These are phyloP conservation scores for Agastache rugosa DNA, from an alignment of 257 asterid species.

Conservation along the genomic window DNA sequence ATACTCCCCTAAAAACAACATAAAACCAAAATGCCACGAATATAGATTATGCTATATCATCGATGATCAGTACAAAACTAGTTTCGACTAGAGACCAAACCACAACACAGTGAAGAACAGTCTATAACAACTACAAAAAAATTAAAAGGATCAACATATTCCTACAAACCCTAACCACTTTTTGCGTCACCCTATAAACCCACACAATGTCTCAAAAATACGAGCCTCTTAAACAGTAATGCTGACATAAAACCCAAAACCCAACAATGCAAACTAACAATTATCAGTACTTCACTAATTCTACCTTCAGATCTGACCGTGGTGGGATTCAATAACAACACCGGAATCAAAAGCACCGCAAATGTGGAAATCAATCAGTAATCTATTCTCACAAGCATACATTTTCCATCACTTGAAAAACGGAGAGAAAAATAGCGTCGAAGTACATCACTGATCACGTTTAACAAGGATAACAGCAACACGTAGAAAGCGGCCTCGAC, in stretches of 20 bases:
- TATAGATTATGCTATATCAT: neutral
- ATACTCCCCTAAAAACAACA: constrained; percentile 12
- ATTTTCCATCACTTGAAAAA: constrained; percentile 30
- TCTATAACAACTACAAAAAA: neutral
- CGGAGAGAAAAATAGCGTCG: constrained; percentile 17
- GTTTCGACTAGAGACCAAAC: constrained; percentile 27
- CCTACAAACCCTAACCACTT: constrained; percentile 43
- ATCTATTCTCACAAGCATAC: constrained; percentile 24
- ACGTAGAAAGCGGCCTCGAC: constrained; percentile 21
- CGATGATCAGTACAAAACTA: constrained; percentile 7
- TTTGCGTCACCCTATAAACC: constrained; percentile 30
- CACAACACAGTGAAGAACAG: constrained; percentile 18
- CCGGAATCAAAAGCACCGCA: constrained; percentile 30
- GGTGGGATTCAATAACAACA: constrained; percentile 18
- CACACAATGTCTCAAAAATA: constrained; percentile 26
- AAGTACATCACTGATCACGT: constrained; percentile 22
- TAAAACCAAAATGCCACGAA: constrained; percentile 6
- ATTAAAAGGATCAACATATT: neutral
- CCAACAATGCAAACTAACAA: constrained; percentile 20
- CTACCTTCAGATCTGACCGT: constrained; percentile 44
- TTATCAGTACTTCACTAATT: constrained; percentile 27
- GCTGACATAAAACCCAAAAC: constrained; percentile 25
- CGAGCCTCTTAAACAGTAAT: constrained; percentile 15
- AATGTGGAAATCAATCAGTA: constrained; percentile 17
- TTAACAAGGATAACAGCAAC: constrained; percentile 30